A percentile compares a stretch with the other conserved stretches of the same genome.
Evolutionary conservation across 2,329 filamentous ascomycete species (phyloP).

Genomic region (Hortaea sp.): DNA sequence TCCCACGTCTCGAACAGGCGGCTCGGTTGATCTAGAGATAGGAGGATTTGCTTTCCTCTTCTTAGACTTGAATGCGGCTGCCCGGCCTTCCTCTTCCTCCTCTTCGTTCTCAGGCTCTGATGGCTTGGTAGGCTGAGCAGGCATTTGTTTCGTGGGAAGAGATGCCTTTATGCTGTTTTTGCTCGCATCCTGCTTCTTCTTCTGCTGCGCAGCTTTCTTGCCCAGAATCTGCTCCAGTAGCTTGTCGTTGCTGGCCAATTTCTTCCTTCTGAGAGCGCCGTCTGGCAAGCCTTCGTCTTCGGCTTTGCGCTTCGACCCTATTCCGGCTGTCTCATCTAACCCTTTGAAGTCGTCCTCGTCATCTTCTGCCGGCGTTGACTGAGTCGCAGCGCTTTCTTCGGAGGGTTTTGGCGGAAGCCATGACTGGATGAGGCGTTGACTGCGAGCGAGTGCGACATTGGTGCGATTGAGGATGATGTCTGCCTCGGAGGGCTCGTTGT

Average conservation of each 20-base stretch:
- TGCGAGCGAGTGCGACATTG: constrained; percentile 44
- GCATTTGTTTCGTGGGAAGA: constrained; percentile 1
- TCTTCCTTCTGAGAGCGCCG: constrained; percentile 27
- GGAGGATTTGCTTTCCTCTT: constrained; percentile 4
- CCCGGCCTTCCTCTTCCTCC: constrained; percentile 15
- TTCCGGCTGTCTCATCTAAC: constrained; percentile 8
- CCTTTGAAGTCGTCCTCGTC: constrained; percentile 44
- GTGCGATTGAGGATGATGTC: constrained; percentile 47
- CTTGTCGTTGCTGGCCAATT: constrained; percentile 32
- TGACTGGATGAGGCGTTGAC: constrained; percentile 45
- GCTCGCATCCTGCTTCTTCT: constrained; percentile 10
- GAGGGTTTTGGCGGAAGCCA: constrained; percentile 39
- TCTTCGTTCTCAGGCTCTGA: constrained; percentile 26
- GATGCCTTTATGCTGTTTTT: neutral
- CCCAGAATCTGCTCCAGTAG: constrained; percentile 33
- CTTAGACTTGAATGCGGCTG: constrained; percentile 11
- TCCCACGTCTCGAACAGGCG: neutral
- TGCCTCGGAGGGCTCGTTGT: constrained; percentile 15
- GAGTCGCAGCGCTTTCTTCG: constrained; percentile 18
- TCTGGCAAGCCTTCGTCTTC: constrained; percentile 16
- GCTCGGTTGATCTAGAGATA: neutral
- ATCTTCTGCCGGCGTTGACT: constrained; percentile 27
- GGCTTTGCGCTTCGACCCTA: constrained; percentile 10
- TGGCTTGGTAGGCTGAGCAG: neutral
- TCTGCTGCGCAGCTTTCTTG: constrained; percentile 28